Conservation (phyloP, 2,329 filamentous ascomycete genomes). For the Sporothrix inflata region DNA sequence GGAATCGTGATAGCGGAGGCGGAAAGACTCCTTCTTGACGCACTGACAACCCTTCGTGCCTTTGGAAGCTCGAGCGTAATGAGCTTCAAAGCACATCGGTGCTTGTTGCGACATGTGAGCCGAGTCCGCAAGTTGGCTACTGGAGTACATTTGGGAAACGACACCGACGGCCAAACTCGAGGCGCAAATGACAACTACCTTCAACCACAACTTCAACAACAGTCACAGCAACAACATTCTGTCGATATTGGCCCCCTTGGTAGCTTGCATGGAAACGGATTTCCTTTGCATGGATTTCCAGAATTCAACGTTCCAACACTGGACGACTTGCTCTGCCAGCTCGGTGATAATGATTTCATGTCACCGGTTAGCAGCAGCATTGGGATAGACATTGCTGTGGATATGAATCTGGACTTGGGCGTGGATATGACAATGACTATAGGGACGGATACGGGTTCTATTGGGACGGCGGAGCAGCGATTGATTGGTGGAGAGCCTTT, state of each 20-base stretch:
- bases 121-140: neutral
- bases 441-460: neutral
- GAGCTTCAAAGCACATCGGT: conserved; percentile 12
- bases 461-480: neutral
- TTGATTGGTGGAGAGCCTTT: neutral
- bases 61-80: neutral
- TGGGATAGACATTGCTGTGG: neutral
- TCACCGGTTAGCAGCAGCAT: neutral
- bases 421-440: neutral
- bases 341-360: conserved; percentile 9
- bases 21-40: neutral
- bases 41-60: neutral
- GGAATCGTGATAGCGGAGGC: neutral
- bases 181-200: too few relatives aligned
- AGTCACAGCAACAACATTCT: neutral
- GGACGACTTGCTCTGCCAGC: conserved; percentile 1
- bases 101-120: neutral
- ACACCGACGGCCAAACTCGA: neutral
- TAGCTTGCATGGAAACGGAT: neutral
- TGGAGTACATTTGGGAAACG: neutral
- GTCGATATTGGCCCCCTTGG: too few relatives aligned
- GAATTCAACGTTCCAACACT: neutral
- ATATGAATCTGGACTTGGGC: neutral
- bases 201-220: neutral
- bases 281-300: neutral